Base-by-base conservation (phyloP, 73 alveolate genomes). In the Durusdinium trenchii region DNA sequence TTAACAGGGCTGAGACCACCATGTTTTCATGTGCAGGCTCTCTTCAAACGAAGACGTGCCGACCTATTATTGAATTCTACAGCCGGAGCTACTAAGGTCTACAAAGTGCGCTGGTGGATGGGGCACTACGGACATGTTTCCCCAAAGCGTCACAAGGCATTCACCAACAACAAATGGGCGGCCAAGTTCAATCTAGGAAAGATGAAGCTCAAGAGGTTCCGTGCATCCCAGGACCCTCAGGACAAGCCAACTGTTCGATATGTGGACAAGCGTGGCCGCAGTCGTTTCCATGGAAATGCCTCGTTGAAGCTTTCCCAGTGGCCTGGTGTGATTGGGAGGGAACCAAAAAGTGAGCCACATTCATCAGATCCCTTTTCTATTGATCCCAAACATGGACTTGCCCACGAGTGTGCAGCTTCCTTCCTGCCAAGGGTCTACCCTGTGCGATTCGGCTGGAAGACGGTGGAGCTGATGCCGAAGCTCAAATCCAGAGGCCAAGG, bases 81-180 rank as follows among this genome's bases (percentile, higher is more conserved):
- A 20, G 40, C 42, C n/a, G 79, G 10, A 23, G n/a, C 40, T 64
- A 6, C 94, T 26, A 2, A 84, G 94, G 94, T 84, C 42, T 84
- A 23, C 57, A 30, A 38, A 28, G 14, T 51, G 9, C 6, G 60
- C 1, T 84, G 94, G 94, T 84, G 94, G 94, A 84, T 84, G 94
- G 94, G 73, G 38, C 94, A 84, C 78, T 84, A 52, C 18, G 94
- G 94, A 6, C 48, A 20, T 0, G 4, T 3, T 1, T 16, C 42
- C 2, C 73, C 94, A n/a, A 84, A 84, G 42, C 14, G 94, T 20
- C 94, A 84, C 54, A 50, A 84, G 57, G 94, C 73, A 23, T 84
- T 51, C 57, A 52, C 51, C 94, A 84, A 84, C 57, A 84, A 54
- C 94, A 84, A 84, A 26, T 84, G 94, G 94, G 23, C 16, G 5